Evolutionary conservation across 2,329 filamentous ascomycete species (phyloP), one percentile per base, ranked within the genome.

Genomic region (Nemania sp.): DNA sequence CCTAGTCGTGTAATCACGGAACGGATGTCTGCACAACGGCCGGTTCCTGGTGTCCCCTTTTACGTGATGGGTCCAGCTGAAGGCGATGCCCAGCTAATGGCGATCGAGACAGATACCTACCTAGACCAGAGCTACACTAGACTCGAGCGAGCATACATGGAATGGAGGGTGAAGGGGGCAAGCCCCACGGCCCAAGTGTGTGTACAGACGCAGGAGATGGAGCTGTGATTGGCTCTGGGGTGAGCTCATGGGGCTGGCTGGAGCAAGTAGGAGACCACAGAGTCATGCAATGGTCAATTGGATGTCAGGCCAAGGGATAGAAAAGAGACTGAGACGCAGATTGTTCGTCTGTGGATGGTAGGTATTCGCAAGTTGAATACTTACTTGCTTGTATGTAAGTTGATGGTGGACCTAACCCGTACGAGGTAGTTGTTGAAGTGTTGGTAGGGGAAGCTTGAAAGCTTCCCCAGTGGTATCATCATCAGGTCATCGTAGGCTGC

Each of bases 201-300:
- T 39, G 35, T n/a, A 39, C 40, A 43, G 25, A 18, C 39, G 25
- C 34, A 39, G 21, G 35, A 37, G 47, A 56, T 59, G 39, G 43
- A 43, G 48, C 53, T 49, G 45, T 48, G 57, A 54, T 55, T 51
- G 46, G 45, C n/a, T 49, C 40, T 35, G 45, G 4, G 21, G 45
- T 20, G 48, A 54, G 50, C 51, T 40, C 40, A 60, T 55, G 51
- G 34, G 11, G 35, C 35, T 39, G 11, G 25, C 25, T 29, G 25
- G 20, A 39, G 5, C 15, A 25, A 18, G 54, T 59, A 57, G 45
- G 63, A 61, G 47, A 7, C 17, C 29, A 49, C 13, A 42, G 58
- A 39, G 4, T 17, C 51, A 64, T 60, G 40, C 45, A 50, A 50
- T 50, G 60, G 25, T 57, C 55, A 63, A 48, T 67, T 67, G 64